Evolutionary conservation across 345 rosid genomes (phyloP).

Genomic region (Bruguiera sexangula): DNA sequence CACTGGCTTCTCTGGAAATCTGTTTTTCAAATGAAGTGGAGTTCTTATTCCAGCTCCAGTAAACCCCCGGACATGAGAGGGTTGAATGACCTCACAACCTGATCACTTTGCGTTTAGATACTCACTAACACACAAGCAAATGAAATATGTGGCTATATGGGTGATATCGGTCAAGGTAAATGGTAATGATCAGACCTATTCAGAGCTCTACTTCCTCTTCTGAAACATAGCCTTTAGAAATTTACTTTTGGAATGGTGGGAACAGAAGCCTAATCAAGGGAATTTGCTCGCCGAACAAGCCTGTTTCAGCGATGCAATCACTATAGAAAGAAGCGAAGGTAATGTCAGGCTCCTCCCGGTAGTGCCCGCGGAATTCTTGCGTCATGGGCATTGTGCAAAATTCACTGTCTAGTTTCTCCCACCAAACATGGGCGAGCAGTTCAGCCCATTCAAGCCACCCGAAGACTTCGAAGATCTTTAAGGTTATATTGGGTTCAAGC

Average conservation of each 20-base stretch:
- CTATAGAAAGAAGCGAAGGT: conserved; percentile 89
- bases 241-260: conserved; percentile 33
- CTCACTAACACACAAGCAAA: neutral
- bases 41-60: conserved; percentile 94
- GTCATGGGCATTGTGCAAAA: conserved; percentile 90
- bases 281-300: conserved; percentile 28
- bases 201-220: conserved; percentile 25
- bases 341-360: conserved; percentile 74
- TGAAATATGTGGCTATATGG: too few relatives aligned
- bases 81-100: conserved; percentile 77
- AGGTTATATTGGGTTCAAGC: conserved; percentile 20
- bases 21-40: conserved; percentile 86
- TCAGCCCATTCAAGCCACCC: conserved; percentile 63
- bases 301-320: conserved; percentile 93
- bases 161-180: neutral
- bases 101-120: conserved; percentile 13
- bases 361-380: conserved; percentile 84
- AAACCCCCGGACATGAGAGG: conserved; percentile 68
- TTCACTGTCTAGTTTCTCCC: conserved; percentile 87
- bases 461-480: conserved; percentile 75
- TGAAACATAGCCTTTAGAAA: conserved; percentile 27
- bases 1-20: conserved; percentile 84
- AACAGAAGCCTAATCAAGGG: conserved; percentile 50
- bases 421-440: conserved; percentile 79
- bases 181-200: conserved; percentile 11